phyloP scores from a whole-genome alignment of 192 early-diverging fungal genomes.

The Chytriomyces hyalinus region DNA sequence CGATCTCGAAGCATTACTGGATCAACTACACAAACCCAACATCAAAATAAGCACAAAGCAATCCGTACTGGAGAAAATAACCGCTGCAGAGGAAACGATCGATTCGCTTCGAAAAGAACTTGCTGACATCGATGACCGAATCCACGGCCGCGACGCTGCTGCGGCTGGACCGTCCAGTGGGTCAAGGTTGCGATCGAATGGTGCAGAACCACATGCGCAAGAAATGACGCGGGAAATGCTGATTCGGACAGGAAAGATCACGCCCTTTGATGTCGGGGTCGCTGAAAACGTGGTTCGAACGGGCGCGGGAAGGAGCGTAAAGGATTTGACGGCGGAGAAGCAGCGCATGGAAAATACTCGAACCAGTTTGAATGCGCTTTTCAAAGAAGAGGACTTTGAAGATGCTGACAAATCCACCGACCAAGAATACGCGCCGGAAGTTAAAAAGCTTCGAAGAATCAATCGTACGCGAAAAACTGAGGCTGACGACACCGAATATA shows the following conservation, averaged over 20 bases:
- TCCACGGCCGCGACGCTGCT: constrained; percentile 23
- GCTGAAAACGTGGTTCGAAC: constrained; percentile 12
- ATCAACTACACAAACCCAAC: background rate
- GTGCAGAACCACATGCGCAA: background rate
- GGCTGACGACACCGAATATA: constrained; percentile 12
- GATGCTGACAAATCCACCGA: background rate
- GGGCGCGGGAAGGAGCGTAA: background rate
- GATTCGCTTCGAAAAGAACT: constrained; percentile 41
- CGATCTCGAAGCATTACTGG: constrained; percentile 17
- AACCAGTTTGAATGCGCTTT: background rate
- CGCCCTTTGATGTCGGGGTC: constrained; percentile 57
- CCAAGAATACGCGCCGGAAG: background rate
- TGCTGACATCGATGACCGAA: constrained; percentile 55
- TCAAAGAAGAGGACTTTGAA: background rate
- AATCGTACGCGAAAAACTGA: background rate
- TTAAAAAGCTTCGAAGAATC: background rate
- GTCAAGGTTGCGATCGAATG: no score
- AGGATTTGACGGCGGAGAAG: constrained; percentile 30
- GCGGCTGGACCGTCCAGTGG: constrained; percentile 34
- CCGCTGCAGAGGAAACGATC: constrained; percentile 20
- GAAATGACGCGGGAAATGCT: constrained; percentile 70
- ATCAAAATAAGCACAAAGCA: constrained; percentile 3
- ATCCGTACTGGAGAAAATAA: constrained; percentile 12
- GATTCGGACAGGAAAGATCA: constrained; percentile 73
- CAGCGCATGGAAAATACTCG: background rate